Evolutionary conservation across 129 eudicot genomes (phyloP).

Genomic region (Cynara cardunculus): DNA sequence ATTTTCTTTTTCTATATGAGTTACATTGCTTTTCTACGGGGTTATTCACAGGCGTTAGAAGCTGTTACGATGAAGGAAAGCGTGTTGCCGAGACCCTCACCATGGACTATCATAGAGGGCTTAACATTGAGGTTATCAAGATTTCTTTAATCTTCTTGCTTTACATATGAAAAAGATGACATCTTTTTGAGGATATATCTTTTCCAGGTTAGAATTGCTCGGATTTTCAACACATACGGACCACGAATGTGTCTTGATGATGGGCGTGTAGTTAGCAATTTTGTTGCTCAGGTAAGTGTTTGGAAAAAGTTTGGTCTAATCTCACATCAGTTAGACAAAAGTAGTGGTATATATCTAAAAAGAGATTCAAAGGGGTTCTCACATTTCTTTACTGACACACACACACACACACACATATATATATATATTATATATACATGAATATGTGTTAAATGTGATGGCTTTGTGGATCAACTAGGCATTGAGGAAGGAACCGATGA

Average conservation of each 20-base stretch:
- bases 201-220: slow-evolving; percentile 60
- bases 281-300: slow-evolving; percentile 70
- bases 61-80: slow-evolving; percentile 85
- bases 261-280: slow-evolving; percentile 78
- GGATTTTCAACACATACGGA: slow-evolving; percentile 73
- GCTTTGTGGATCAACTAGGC: slow-evolving; percentile 43
- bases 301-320: not conserved
- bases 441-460: slow-evolving; percentile 6
- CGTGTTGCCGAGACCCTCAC: slow-evolving; percentile 83
- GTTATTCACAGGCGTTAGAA: slow-evolving; percentile 54
- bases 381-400: not conserved
- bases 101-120: slow-evolving; percentile 80
- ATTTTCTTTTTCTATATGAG: not conserved
- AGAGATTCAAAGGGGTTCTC: not conserved
- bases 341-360: no score
- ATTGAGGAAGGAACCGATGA: slow-evolving; percentile 76
- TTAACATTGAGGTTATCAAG: slow-evolving; percentile 49
- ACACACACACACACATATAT: not conserved
- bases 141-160: not conserved
- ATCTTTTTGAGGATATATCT: not conserved
- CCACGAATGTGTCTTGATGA: slow-evolving; percentile 76
- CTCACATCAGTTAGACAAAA: not conserved
- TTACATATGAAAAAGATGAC: not conserved
- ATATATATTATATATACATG: not conserved
- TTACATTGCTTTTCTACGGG: not conserved